Evolutionary conservation across 305 asterid species (phyloP).

Genomic region (Euphrasia arctica): DNA sequence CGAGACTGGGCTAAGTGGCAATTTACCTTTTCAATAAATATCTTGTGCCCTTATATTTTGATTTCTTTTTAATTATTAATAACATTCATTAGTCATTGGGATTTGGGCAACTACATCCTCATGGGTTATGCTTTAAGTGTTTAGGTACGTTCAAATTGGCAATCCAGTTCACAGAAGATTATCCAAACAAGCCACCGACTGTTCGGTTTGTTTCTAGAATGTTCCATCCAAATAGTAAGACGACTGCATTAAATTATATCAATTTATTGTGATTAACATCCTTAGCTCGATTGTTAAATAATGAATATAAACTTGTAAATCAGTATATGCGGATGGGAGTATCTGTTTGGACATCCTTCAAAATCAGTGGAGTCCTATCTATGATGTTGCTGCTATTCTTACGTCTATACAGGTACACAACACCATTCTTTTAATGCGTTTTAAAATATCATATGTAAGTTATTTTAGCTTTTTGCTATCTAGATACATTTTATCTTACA

Average conservation of each 20-base stretch:
- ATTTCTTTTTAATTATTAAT: not conserved
- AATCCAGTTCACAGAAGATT: conserved; percentile 54
- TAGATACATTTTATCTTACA: too few relatives aligned
- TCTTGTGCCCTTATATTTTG: not conserved
- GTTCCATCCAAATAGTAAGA: conserved; percentile 71
- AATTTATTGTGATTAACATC: conserved; percentile 2
- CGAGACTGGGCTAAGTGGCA: too few relatives aligned
- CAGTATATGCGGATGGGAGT: conserved; percentile 72
- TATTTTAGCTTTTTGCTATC: too few relatives aligned
- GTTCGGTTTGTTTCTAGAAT: conserved; percentile 68
- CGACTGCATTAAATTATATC: not conserved
- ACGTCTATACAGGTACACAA: conserved; percentile 59
- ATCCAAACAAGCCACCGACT: conserved; percentile 69
- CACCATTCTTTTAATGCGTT: not conserved
- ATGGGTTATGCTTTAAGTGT: conserved; percentile 27
- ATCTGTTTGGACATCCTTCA: conserved; percentile 68
- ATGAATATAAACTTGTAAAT: conserved; percentile 18
- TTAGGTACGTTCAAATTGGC: conserved; percentile 63
- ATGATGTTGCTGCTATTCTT: conserved; percentile 61
- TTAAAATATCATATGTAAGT: too few relatives aligned
- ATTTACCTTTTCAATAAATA: too few relatives aligned
- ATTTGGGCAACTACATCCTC: not conserved
- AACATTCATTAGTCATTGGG: not conserved
- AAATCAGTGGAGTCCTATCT: conserved; percentile 69
- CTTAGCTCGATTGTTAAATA: conserved; percentile 16